These are phyloP conservation scores for Suillus plorans DNA, from an alignment of 768 basidiomycete species.

Conservation along the genomic window DNA sequence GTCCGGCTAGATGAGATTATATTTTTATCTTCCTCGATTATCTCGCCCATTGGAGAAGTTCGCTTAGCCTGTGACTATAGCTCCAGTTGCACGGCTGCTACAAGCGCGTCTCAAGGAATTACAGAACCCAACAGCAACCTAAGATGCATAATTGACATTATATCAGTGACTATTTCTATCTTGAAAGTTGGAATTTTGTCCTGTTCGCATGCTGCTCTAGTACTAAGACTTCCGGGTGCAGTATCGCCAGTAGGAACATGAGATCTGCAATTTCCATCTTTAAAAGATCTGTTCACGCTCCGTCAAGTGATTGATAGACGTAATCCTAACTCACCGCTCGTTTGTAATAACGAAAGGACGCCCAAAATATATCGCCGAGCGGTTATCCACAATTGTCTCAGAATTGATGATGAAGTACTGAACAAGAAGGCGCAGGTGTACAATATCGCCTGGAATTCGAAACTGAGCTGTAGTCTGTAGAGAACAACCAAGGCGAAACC, in stretches of 20 bases:
- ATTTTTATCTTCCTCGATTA: neutral
- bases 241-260: conserved; percentile 7
- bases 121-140: neutral
- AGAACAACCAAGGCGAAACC: no score
- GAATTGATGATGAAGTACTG: conserved; percentile 3
- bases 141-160: neutral
- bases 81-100: neutral
- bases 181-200: neutral
- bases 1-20: neutral
- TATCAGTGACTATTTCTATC: neutral
- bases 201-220: conserved; percentile 12
- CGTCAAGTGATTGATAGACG: no score
- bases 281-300: no score
- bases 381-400: neutral
- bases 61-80: neutral
- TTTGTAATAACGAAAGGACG: neutral
- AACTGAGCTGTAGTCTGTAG: no score
- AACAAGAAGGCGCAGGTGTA: neutral
- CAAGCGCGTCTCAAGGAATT: neutral
- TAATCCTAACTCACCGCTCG: neutral
- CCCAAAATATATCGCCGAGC: neutral
- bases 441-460: no score
- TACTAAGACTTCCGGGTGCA: conserved; percentile 11
- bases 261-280: neutral
- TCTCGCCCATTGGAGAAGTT: neutral